These are phyloP conservation scores for Fraxinus platypoda DNA, from an alignment of 305 asterid genomes.

Conservation along the genomic window DNA sequence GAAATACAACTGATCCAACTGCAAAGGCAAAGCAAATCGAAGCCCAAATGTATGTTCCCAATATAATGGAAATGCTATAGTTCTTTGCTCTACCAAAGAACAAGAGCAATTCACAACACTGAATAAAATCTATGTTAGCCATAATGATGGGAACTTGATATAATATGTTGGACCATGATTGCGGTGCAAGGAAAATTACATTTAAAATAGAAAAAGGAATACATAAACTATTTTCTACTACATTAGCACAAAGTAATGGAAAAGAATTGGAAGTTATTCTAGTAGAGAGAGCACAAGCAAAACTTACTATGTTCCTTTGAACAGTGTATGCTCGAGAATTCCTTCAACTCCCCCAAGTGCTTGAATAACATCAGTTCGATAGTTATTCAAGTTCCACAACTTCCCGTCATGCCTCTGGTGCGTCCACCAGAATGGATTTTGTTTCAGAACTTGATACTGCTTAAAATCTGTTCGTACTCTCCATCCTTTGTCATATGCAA, in stretches of 20 bases:
- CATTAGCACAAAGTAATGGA: neutral
- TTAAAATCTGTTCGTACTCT: slow-evolving; percentile 97
- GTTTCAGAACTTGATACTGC: slow-evolving; percentile 97
- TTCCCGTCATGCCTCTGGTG: slow-evolving; percentile 99
- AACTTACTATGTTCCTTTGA: slow-evolving; percentile 97
- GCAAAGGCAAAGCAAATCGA: neutral
- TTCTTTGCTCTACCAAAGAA: neutral
- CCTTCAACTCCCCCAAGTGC: slow-evolving; percentile 99
- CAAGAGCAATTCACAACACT: neutral
- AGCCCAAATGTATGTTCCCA: neutral
- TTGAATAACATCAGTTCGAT: slow-evolving; percentile 97
- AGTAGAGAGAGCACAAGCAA: neutral
- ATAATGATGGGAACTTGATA: neutral
- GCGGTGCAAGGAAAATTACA: neutral
- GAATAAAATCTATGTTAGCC: neutral
- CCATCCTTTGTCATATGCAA: slow-evolving; percentile 99
- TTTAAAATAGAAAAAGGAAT: neutral
- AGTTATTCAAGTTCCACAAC: slow-evolving; percentile 95
- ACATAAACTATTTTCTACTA: neutral
- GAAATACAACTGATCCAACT: neutral
- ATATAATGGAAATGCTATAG: neutral
- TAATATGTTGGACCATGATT: neutral
- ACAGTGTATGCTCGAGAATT: slow-evolving; percentile 94
- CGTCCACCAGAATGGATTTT: slow-evolving; percentile 99
- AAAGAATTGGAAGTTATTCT: neutral